A percentile compares a stretch with the other conserved stretches of the same genome.
Conservation (phyloP, 78 protist species). For the Trichosphaerium sp. region DNA sequence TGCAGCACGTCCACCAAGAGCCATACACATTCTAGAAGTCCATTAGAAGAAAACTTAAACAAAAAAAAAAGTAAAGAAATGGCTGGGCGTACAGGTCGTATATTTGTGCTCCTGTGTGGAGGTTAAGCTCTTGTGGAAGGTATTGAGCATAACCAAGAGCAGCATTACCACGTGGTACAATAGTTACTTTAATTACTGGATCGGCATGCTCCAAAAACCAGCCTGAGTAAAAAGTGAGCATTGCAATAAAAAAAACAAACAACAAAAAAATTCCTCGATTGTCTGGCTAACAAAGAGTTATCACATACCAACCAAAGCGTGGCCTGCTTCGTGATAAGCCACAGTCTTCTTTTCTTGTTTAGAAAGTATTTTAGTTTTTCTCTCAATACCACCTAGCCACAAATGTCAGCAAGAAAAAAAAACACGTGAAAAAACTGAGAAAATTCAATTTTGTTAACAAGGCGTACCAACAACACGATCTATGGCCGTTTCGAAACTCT, state of each 20-base stretch:
- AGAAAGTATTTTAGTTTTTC: slow-evolving; percentile 56
- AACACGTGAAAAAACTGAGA: too few relatives aligned
- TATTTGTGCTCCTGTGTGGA: slow-evolving; percentile 63
- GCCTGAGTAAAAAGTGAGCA: too few relatives aligned
- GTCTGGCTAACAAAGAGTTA: too few relatives aligned
- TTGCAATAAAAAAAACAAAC: too few relatives aligned
- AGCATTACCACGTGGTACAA: slow-evolving; percentile 84
- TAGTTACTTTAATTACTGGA: slow-evolving; percentile 82
- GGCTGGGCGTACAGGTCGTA: too few relatives aligned
- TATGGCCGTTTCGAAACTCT: slow-evolving; percentile 84
- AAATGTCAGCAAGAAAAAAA: too few relatives aligned
- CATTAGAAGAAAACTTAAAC: too few relatives aligned
- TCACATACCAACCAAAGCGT: slow-evolving; percentile 46
- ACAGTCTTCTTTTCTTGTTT: slow-evolving; percentile 53
- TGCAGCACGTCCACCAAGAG: slow-evolving; percentile 81
- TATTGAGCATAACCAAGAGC: slow-evolving; percentile 82
- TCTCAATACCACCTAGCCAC: slow-evolving; percentile 50
- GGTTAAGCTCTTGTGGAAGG: slow-evolving; percentile 71
- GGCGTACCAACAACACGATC: slow-evolving; percentile 95
- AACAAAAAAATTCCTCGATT: too few relatives aligned
- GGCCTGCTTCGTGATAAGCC: slow-evolving; percentile 90
- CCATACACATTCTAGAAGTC: slow-evolving; percentile 81
- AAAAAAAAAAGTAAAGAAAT: too few relatives aligned
- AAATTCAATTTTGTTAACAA: slow-evolving; percentile 71
- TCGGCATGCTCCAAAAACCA: slow-evolving; percentile 82